phyloP scores from a whole-genome alignment of 192 early-diverging fungal species.

The Piromyces sp. region DNA sequence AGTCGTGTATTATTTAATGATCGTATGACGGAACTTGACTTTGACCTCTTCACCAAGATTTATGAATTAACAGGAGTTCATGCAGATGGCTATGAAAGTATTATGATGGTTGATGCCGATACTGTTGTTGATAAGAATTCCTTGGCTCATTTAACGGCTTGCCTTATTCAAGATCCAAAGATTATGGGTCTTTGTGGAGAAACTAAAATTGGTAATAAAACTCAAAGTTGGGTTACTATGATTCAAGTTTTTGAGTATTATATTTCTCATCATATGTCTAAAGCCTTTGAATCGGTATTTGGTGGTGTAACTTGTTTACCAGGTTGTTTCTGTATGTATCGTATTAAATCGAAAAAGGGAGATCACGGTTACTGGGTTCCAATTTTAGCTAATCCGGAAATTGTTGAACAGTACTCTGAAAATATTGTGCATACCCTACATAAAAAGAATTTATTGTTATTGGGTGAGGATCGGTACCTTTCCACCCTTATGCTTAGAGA shows the following conservation, averaged over 20 bases:
- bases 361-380: slow-evolving; percentile 47
- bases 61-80: slow-evolving; percentile 52
- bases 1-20: slow-evolving; percentile 78
- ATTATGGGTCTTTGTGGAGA: slow-evolving; percentile 65
- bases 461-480: too few species aligned
- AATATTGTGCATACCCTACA: slow-evolving; percentile 53
- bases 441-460: too few species aligned
- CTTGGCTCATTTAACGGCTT: slow-evolving; percentile 45
- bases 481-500: too few species aligned
- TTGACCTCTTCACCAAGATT: slow-evolving; percentile 61
- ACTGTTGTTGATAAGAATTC: slow-evolving; percentile 67
- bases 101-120: slow-evolving; percentile 72
- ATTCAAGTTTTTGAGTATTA: slow-evolving; percentile 97
- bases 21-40: slow-evolving; percentile 66
- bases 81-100: slow-evolving; percentile 58
- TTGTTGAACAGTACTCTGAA: slow-evolving; percentile 56
- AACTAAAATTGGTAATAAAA: slow-evolving; percentile 68
- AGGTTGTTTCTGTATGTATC: slow-evolving; percentile 99
- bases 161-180: slow-evolving; percentile 50
- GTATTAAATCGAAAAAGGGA: slow-evolving; percentile 68
- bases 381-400: slow-evolving; percentile 63
- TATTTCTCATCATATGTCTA: slow-evolving; percentile 89
- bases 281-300: slow-evolving; percentile 97
- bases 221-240: slow-evolving; percentile 56
- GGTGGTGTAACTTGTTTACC: slow-evolving; percentile 94